Base-by-base conservation (phyloP, 2,329 filamentous ascomycete species). In the Aureobasidium sp. region DNA sequence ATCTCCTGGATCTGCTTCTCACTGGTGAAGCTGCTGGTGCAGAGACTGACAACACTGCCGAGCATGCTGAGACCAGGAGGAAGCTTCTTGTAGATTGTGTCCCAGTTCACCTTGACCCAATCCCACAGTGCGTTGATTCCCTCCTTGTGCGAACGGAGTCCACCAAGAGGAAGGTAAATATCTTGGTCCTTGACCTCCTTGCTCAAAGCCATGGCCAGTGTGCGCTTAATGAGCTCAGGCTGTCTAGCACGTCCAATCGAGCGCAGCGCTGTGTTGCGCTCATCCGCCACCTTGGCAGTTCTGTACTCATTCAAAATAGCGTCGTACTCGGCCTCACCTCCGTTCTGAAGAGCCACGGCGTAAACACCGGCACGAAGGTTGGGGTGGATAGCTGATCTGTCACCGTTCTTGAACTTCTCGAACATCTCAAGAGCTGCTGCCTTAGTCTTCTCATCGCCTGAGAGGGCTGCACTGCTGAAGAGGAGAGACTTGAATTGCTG, bases 401-500 rank as follows among this genome's bases (percentile, higher is more conserved):
- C 90, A 32, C 93, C 93, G 27, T 79, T 82, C 69, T 87, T 84
- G 74, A 91, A 96, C 74, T 90, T 91, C 71, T 82, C 81, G 73
- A 97, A 96, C 89, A 97, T 95, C 32, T 92, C 89, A 76, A 91
- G 88, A 8, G 91, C 88, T 8, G 91, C 90, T 55, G 85, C 82
- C 71, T 93, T 84, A 64, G 96, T 84, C 67, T 83, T 80, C 69
- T 91, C 79, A 70, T 97, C 93, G 37, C 91, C 91, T 50, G 87
- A 83, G 67, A 90, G 79, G 63, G 92, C 93, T 56, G 93, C 91
- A 67, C 82, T 85, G 64, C 89, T 89, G 72, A 97, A 97, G 73
- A 97, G 83, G 72, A 97, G 84, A 15, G 86, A 87, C 80, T 97
- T 97, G 82, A 96, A 95, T 73, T 97, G 92, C 75, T 96, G 91